Evolutionary conservation across 495 filamentous ascomycete genomes (phyloP).

Genomic region (Poronia punctata): DNA sequence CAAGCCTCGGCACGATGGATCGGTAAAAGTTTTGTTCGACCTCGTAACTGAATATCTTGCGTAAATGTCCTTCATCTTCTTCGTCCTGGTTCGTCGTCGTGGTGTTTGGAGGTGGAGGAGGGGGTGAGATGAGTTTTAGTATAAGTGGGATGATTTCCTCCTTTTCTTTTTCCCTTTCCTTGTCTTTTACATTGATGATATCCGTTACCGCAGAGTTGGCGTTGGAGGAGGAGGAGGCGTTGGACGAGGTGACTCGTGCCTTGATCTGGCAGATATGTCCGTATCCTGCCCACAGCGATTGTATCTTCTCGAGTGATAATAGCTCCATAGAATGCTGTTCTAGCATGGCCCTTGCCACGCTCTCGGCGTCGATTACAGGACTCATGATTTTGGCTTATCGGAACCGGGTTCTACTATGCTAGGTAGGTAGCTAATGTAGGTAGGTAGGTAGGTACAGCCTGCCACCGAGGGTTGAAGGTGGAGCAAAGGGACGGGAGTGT

Average conservation of each 20-base stretch:
- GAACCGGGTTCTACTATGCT: no score
- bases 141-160: slow-evolving; percentile 20
- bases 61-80: slow-evolving; percentile 33
- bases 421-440: no score
- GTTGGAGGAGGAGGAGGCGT: no score
- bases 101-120: slow-evolving; percentile 11
- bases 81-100: neutral
- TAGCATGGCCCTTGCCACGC: slow-evolving; percentile 18
- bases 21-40: slow-evolving; percentile 43
- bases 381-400: no score
- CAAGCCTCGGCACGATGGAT: slow-evolving; percentile 24
- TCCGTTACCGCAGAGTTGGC: no score
- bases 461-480: no score
- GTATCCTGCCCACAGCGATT: slow-evolving; percentile 40
- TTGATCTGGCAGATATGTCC: slow-evolving; percentile 36
- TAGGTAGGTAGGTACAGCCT: no score
- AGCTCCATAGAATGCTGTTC: slow-evolving; percentile 24
- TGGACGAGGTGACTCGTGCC: no score
- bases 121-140: slow-evolving; percentile 34
- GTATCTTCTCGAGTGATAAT: slow-evolving; percentile 20
- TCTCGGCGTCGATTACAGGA: slow-evolving; percentile 11
- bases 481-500: no score
- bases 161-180: neutral
- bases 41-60: slow-evolving; percentile 43
- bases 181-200: no score